Percentiles rank a stretch among this genome's conserved stretches.
Evolutionary conservation across 2,329 filamentous ascomycete species (phyloP).

Genomic region (Cercospora citrullina): DNA sequence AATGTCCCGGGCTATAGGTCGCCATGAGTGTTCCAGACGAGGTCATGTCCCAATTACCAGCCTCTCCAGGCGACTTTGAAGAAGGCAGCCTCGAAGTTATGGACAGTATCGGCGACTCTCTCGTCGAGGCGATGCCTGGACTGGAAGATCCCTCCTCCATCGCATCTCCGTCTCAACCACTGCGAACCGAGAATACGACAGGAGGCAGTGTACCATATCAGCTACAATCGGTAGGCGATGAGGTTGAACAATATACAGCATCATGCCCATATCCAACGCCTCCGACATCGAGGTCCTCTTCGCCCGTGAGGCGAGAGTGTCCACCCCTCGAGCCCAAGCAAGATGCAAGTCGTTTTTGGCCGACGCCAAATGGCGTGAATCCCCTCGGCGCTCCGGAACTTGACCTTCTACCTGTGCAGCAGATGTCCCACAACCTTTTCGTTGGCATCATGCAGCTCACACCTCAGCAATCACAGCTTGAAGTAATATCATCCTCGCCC

Average conservation of each 20-base stretch:
- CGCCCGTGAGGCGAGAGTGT: not conserved
- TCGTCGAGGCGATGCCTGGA: not conserved
- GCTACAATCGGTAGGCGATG: not conserved
- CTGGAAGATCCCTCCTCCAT: not conserved
- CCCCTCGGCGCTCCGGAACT: not conserved
- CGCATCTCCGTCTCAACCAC: not conserved
- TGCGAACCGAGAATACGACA: not conserved
- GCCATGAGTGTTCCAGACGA: not conserved
- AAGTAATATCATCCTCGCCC: conserved; percentile 8
- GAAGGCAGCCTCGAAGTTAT: not conserved
- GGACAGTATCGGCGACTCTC: not conserved
- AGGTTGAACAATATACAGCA: not conserved
- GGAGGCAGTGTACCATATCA: not conserved
- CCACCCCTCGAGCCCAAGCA: not conserved
- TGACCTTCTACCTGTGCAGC: not conserved
- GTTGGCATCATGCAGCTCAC: conserved; percentile 10
- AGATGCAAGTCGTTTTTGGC: not conserved
- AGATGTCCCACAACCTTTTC: not conserved
- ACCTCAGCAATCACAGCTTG: conserved; percentile 2
- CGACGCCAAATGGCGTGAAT: not conserved
- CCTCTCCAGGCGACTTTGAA: not conserved
- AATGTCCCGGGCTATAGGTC: not conserved
- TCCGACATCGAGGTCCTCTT: not conserved
- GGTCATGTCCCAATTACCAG: not conserved
- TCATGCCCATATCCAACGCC: not conserved